Evolutionary conservation across 768 basidiomycete genomes (phyloP), one percentile per base, ranked within the genome.

Genomic region (Termitomyces sp.): DNA sequence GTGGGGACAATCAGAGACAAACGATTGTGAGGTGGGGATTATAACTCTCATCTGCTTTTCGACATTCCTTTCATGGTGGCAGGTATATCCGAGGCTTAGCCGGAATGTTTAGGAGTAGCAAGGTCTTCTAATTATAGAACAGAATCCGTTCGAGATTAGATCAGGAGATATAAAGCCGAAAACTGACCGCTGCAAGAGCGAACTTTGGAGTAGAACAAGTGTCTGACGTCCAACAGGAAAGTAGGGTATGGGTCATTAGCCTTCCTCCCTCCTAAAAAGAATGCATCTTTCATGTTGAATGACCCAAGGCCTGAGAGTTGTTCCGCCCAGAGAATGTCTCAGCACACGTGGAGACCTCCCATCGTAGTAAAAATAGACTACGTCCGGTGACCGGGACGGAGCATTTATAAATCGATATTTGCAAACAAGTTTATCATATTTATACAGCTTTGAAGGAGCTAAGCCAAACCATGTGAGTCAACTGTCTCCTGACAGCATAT

Each of bases 21-120:
- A 12, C 16, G 6, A 41, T n/a, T 13, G 27, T 6, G 33, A 36
- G 20, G 4, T 44, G 53, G 39, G 53, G 53, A 46, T 34, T 46
- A 46, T 36, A 24, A 31, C 39, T 41, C 52, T 53, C 39, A 53
- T 39, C 51, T 52, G 50, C 50, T 16, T 37, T 52, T 37, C 22
- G 22, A 49, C 30, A 11, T 37, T 24, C 52, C 52, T 27, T 41
- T 6, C 20, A 37, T 9, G 53, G 53, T 54, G 53, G 53, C 53
- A 41, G 53, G 53, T 54, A 41, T 54, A 54, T 54, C 53, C 53
- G 53, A 54, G 39, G 39, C 39, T 54, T 54, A 13, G 18, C 53
- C 53, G 52, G 18, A 50, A 50, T 6, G 18, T 53, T 41, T n/a
- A 37, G 5, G 27, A 27, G n/a, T n/a, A 42, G 27, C 16, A 27